Conservation (phyloP, 768 basidiomycete genomes). For the Cytidiella melzeri region DNA sequence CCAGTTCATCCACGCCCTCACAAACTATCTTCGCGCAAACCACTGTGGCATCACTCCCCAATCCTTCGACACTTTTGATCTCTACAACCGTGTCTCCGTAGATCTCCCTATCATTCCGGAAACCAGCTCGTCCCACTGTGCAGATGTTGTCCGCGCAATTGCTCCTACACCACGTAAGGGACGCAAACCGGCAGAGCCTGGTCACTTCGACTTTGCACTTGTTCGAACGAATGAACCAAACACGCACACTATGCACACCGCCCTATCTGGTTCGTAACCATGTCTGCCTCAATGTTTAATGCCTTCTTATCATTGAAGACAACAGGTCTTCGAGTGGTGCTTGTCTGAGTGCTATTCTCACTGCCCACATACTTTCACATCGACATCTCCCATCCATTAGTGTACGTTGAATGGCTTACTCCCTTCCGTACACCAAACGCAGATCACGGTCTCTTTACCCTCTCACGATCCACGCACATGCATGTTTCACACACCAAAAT, state of each 20-base stretch:
- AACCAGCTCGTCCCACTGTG: neutral
- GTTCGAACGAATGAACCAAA: neutral
- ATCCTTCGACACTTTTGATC: neutral
- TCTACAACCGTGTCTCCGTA: neutral
- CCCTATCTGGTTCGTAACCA: neutral
- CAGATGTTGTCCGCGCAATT: neutral
- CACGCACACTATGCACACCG: neutral
- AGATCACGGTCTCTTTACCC: neutral
- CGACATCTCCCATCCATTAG: neutral
- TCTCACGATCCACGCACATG: neutral
- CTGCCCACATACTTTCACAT: neutral
- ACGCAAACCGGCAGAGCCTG: neutral
- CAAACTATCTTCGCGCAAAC: neutral
- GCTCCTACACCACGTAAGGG: neutral
- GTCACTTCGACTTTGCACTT: neutral
- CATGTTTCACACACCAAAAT: neutral
- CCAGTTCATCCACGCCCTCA: neutral
- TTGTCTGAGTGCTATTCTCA: neutral
- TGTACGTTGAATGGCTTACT: conserved; percentile 1
- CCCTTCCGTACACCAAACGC: neutral
- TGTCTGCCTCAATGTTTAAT: neutral
- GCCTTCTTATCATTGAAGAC: neutral
- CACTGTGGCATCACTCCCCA: neutral
- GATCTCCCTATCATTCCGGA: neutral
- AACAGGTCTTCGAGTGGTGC: conserved; percentile 2